Evolutionary conservation across 331 rosid genomes (phyloP), one percentile per base, ranked within the genome.

Genomic region (Erythrophleum ivorense): DNA sequence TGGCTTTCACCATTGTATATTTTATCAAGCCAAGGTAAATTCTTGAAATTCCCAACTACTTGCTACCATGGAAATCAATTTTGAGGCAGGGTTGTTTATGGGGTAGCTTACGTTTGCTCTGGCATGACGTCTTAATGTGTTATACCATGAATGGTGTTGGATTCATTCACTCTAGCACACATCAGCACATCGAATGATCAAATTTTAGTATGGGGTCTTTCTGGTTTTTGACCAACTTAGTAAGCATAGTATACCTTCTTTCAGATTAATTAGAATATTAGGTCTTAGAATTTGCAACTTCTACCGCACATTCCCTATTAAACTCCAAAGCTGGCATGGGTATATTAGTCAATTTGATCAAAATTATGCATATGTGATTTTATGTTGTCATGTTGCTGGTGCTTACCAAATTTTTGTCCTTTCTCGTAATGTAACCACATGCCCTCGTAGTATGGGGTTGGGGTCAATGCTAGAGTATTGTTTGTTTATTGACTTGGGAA

Each of bases 11-110:
- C 15, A 29, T 93, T 67, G 89, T 95, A 36, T 95, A 95, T 83
- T 92, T 95, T 41, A 76, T 93, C 81, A 95, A 93, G 86, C 99
- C 99, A 89, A 95, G 99, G 99, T 95, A 90, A 76, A 46, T 53
- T 36, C 66, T 80, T 67, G 21, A 54, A n/a, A 18, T 9, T 41
- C 50, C 29, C 36, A 68, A 75, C 71, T 77, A 24, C n/a, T 59
- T 40, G 53, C 50, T 74, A 75, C 76, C 31, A n/a, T 31, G 31
- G 1, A 71, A 60, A 38, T 54, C 71, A 65, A 75, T 54, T 48
- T 46, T 19, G 40, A 48, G 41, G 82, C 75, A 9, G 36, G 67
- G 73, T 34, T 54, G 62, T 69, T 66, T 65, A 54, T 16, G 80
- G 60, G 36, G 50, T 19, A 21, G 80, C 19, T 76, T 54, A 12